Conservation (phyloP, 306 rosid species). For the Rosa rugosa region DNA sequence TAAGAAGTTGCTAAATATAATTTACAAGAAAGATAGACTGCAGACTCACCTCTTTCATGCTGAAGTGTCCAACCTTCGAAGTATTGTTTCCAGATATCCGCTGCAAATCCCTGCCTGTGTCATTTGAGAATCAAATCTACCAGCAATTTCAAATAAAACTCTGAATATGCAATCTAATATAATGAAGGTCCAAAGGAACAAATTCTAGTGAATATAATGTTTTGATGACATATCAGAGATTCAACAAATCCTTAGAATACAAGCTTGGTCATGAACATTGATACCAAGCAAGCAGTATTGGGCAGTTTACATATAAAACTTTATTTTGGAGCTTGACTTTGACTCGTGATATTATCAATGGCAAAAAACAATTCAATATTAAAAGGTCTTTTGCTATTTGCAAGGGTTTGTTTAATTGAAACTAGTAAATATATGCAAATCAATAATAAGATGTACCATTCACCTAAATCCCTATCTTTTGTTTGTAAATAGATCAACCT, state of each 20-base stretch:
- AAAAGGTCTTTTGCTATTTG: not conserved
- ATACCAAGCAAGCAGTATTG: not conserved
- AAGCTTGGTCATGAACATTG: conserved; percentile 2
- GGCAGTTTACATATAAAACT: not conserved
- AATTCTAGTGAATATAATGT: not conserved
- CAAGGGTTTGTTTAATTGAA: not conserved
- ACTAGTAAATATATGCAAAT: not conserved
- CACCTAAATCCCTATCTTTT: not conserved
- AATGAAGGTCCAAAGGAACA: not conserved
- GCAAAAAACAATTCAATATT: not conserved
- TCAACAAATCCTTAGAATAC: not conserved
- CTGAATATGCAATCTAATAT: conserved; percentile 7
- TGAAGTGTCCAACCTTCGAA: conserved; percentile 66
- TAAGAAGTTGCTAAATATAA: not conserved
- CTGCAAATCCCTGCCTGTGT: conserved; percentile 99
- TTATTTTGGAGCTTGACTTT: not conserved
- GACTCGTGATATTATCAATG: not conserved
- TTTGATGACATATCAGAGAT: not conserved
- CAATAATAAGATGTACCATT: not conserved
- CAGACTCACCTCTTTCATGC: conserved; percentile 52
- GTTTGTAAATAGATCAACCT: not conserved
- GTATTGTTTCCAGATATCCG: conserved; percentile 58
- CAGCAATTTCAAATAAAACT: conserved; percentile 28
- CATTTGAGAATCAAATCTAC: conserved; percentile 56
- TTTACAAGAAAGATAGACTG: not conserved